Evolutionary conservation across 1,284 basidiomycete species (phyloP).

Genomic region (Agroathelia rolfsii): DNA sequence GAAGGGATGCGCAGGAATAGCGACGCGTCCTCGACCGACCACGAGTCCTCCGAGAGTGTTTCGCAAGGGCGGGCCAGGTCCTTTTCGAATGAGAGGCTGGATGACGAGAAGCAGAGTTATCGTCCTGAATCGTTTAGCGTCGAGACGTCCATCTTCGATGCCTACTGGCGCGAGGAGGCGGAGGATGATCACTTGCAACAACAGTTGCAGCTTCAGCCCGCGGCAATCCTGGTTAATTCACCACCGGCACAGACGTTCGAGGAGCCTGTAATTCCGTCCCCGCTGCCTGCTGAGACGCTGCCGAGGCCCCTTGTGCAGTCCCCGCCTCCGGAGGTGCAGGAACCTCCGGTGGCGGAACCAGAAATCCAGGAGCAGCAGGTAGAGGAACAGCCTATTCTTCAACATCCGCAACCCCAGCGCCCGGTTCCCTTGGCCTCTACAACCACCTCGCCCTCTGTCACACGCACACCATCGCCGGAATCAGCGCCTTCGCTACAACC

Average conservation of each 20-base stretch:
- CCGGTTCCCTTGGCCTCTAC: conserved; percentile 28
- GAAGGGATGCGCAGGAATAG: conserved; percentile 41
- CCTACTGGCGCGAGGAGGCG: conserved; percentile 54
- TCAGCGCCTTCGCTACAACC: conserved; percentile 14
- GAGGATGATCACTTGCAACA: no score
- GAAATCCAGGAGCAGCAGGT: conserved; percentile 23
- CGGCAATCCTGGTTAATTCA: conserved; percentile 9
- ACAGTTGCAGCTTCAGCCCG: no score
- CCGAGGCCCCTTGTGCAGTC: conserved; percentile 17
- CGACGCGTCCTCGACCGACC: conserved; percentile 53
- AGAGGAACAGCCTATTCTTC: conserved; percentile 38
- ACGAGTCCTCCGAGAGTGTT: conserved; percentile 34
- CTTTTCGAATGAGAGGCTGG: conserved; percentile 8
- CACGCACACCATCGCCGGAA: conserved; percentile 35
- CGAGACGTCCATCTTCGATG: conserved; percentile 73
- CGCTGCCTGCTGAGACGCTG: conserved; percentile 21
- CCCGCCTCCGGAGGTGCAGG: conserved; percentile 19
- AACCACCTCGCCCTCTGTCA: conserved; percentile 25
- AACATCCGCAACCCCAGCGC: conserved; percentile 45
- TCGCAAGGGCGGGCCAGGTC: conserved; percentile 18
- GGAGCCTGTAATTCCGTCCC: conserved; percentile 25
- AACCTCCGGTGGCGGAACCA: conserved; percentile 19
- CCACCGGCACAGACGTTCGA: no score
- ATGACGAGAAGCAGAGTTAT: conserved; percentile 17
- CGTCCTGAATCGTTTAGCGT: conserved; percentile 68